Base-by-base conservation (phyloP, 2,329 filamentous ascomycete species). In the Plectosphaerella cucumerina region DNA sequence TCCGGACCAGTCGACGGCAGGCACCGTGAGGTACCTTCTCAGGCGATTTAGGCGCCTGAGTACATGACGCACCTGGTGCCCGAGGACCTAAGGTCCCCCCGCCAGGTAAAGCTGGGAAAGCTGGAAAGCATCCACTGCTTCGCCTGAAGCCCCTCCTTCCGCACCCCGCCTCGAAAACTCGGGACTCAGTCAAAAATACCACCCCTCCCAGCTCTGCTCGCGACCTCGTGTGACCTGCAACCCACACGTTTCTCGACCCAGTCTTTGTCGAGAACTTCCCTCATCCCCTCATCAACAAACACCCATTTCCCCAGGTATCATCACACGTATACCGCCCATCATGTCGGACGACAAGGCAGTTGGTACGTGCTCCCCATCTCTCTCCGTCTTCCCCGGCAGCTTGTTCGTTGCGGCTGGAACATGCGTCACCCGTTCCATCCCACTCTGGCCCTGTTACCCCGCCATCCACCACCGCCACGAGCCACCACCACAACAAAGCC, bases 291-390 rank as follows among this genome's bases (percentile, higher is more conserved):
- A 53, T 49, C 41, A 51, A 54, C 53, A 51, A 50, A 31, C 39
- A 42, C 39, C 17, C 39, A 20, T 42, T 42, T 20, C n/a, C 20
- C 20, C 12, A 31, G 26, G 26, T 31, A 31, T 42, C 39, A 18
- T 42, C 18, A n/a, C 26, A 31, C 39, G 39, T 20, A 42, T 50
- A 22, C 22, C 10, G 62, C 64, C n/a, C 69, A 72, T 63, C 60
- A 72, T 73, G 70, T 70, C 73, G 61, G 72, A 75, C 50, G 65
- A 68, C 31, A 75, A 75, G 67, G 73, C 71, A 54, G 58, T 68
- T 56, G 74, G 73, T 76, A 20, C 54, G n/a, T 49, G 22, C 23
- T 42, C 33, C 6, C 44, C 26, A n/a, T 48, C 26, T 41, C 44
- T n/a, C 21, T 31, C 18, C 41, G 43, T 50, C 26, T 44, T 23